A percentile compares a stretch with the other conserved stretches of the same genome.
These are phyloP conservation scores for Serpula lacrymans DNA, from an alignment of 768 basidiomycete species.

Conservation along the genomic window DNA sequence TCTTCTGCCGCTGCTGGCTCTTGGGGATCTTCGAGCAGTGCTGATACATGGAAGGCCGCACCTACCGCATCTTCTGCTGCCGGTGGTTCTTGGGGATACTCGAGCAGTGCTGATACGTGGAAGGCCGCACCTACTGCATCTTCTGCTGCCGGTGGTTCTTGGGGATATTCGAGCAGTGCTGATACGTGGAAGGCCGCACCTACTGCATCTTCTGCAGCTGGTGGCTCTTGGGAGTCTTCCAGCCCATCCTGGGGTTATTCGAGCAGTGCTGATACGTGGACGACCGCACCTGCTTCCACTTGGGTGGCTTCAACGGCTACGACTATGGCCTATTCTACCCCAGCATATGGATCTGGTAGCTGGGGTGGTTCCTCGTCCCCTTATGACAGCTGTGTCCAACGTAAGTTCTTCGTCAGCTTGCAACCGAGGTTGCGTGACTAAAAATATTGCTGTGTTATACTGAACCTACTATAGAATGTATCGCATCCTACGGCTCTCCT, in stretches of 20 bases:
- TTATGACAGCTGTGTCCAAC: slow-evolving; percentile 68
- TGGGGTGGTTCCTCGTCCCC: slow-evolving; percentile 45
- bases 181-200: neutral
- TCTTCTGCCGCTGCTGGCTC: slow-evolving; percentile 5
- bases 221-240: slow-evolving; percentile 8
- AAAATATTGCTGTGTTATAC: neutral
- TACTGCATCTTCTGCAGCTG: slow-evolving; percentile 5
- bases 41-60: neutral
- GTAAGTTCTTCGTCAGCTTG: slow-evolving; percentile 38
- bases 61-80: slow-evolving; percentile 5
- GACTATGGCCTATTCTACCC: slow-evolving; percentile 33
- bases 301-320: slow-evolving; percentile 18
- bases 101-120: slow-evolving; percentile 2
- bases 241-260: no score
- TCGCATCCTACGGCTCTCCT: slow-evolving; percentile 52
- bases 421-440: neutral
- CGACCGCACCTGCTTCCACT: neutral
- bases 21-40: neutral
- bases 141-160: slow-evolving; percentile 3
- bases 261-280: slow-evolving; percentile 6
- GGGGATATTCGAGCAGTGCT: neutral
- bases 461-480: slow-evolving; percentile 47
- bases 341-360: slow-evolving; percentile 62
- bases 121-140: neutral
- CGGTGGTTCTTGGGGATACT: slow-evolving; percentile 1